A percentile compares a stretch with the other conserved stretches of the same genome.
These are phyloP conservation scores for Dryadomyces quercus-mongolicae DNA, from an alignment of 2,329 filamentous ascomycete genomes.

Conservation along the genomic window DNA sequence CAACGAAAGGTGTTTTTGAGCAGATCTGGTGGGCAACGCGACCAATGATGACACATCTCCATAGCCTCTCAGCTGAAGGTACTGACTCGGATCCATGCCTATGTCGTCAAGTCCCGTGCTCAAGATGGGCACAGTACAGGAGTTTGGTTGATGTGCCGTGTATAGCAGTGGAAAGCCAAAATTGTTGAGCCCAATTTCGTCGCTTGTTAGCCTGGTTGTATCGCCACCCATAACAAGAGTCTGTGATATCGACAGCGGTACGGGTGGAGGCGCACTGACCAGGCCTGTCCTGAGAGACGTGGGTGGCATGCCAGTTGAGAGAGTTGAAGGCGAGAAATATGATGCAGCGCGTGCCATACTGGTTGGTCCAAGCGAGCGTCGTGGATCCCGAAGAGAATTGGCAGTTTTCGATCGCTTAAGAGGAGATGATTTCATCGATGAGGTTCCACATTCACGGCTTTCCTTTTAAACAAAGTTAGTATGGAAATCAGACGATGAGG, in stretches of 20 bases:
- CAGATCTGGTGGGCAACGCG: neutral
- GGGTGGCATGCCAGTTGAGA: neutral
- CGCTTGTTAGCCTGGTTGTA: no score
- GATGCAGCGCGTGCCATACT: slow-evolving; percentile 1
- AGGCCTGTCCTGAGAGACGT: no score
- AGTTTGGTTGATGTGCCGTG: neutral
- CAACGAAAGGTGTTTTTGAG: neutral
- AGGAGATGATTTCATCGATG: neutral
- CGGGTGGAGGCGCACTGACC: no score
- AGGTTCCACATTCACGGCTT: no score
- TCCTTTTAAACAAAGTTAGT: neutral
- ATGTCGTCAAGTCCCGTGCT: slow-evolving; percentile 2
- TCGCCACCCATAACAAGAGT: no score
- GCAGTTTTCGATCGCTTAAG: slow-evolving; percentile 7
- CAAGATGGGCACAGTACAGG: neutral
- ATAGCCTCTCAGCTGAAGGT: slow-evolving; percentile 2
- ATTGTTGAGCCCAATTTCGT: no score
- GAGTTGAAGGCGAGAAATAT: neutral
- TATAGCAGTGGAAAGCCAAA: neutral
- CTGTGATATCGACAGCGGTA: no score
- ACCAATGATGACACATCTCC: neutral
- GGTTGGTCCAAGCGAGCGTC: neutral
- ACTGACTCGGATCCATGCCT: slow-evolving; percentile 9
- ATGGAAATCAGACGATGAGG: neutral
- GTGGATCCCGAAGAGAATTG: neutral